phyloP scores from a whole-genome alignment of 2,329 filamentous ascomycete species.

The Nothopassalora personata region DNA sequence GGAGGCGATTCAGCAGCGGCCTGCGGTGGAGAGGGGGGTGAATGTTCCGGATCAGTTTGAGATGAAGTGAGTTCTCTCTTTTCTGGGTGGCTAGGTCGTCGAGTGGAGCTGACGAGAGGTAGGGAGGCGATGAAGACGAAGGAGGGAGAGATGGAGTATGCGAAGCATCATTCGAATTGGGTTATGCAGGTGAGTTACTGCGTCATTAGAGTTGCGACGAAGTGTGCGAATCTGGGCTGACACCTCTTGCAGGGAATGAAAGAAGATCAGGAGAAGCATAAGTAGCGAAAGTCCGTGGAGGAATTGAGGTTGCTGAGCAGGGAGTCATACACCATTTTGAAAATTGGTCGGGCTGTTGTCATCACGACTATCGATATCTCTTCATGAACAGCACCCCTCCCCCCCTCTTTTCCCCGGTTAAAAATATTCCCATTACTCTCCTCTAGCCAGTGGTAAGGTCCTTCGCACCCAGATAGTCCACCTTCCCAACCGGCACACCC shows the following conservation, averaged over 20 bases:
- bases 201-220: too few species aligned
- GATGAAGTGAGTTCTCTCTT: slow-evolving; percentile 24
- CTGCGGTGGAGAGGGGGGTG: slow-evolving; percentile 31
- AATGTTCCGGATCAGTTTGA: slow-evolving; percentile 36
- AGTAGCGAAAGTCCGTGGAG: slow-evolving; percentile 2
- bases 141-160: slow-evolving; percentile 35
- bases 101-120: too few species aligned
- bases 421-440: neutral
- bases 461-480: slow-evolving; percentile 46
- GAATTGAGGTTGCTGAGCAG: too few species aligned
- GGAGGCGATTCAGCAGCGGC: slow-evolving; percentile 30
- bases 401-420: neutral
- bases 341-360: too few species aligned
- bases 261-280: slow-evolving; percentile 36
- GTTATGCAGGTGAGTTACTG: slow-evolving; percentile 9
- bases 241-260: slow-evolving; percentile 30
- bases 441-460: neutral
- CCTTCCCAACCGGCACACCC: slow-evolving; percentile 59
- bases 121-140: slow-evolving; percentile 33
- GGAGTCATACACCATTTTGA: too few species aligned
- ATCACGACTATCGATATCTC: too few species aligned
- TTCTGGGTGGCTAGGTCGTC: too few species aligned
- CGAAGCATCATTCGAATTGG: slow-evolving; percentile 35
- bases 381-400: too few species aligned
- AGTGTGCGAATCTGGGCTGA: too few species aligned